Conservation (phyloP, 2,329 filamentous ascomycete genomes). For the Coniochaeta pulveracea region DNA sequence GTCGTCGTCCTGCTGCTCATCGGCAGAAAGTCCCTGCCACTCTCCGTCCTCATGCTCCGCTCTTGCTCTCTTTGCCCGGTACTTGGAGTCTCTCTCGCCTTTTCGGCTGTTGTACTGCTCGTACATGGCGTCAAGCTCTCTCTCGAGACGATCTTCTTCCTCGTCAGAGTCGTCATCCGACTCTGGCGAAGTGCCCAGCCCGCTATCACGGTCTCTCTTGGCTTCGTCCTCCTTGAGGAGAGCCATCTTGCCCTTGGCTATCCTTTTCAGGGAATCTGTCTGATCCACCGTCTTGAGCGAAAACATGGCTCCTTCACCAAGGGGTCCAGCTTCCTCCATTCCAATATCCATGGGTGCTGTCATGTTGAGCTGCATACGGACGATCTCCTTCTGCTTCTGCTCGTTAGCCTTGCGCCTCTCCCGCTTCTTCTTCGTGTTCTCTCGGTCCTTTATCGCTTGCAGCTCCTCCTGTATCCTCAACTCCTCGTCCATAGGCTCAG, state of each 20-base stretch:
- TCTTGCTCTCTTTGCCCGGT: conserved; percentile 78
- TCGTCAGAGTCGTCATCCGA: conserved; percentile 58
- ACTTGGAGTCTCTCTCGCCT: conserved; percentile 73
- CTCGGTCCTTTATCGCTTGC: conserved; percentile 69
- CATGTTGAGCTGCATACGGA: conserved; percentile 98
- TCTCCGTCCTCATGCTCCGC: conserved; percentile 75
- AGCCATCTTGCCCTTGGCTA: conserved; percentile 71
- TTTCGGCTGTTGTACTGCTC: conserved; percentile 72
- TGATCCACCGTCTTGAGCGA: conserved; percentile 73
- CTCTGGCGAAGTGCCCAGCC: conserved; percentile 40
- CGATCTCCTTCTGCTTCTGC: conserved; percentile 83
- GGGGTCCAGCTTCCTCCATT: conserved; percentile 71
- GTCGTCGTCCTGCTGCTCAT: conserved; percentile 46
- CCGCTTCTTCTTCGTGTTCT: conserved; percentile 66
- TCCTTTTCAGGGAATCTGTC: conserved; percentile 54
- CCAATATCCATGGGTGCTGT: conserved; percentile 91
- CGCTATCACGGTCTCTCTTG: conserved; percentile 49
- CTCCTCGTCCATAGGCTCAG: conserved; percentile 91
- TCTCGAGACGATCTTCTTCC: conserved; percentile 72
- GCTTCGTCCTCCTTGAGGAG: conserved; percentile 45
- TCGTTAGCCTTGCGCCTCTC: conserved; percentile 85
- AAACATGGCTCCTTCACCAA: conserved; percentile 78
- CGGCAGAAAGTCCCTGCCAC: conserved; percentile 79
- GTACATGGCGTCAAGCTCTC: conserved; percentile 81
- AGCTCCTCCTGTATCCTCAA: conserved; percentile 81